Evolutionary conservation across 202 grass and related monocot genomes (phyloP).

Genomic region (Miscanthus sacchariflorus): DNA sequence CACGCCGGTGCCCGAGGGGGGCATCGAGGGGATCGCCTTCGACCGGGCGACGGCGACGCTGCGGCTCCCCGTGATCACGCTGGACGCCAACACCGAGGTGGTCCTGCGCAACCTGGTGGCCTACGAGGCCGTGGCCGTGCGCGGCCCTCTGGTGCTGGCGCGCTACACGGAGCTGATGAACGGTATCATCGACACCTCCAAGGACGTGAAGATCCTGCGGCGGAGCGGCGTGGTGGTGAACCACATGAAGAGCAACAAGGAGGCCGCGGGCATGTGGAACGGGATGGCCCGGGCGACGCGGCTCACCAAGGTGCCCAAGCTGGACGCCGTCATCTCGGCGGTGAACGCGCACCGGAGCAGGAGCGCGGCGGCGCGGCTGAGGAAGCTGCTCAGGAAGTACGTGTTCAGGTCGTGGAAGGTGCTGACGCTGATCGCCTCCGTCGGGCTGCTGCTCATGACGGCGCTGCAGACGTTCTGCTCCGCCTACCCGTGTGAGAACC

Average conservation of each 20-base stretch:
- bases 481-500: conserved; percentile 42
- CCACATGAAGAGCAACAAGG: conserved; percentile 67
- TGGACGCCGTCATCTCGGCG: conserved; percentile 63
- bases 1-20: conserved; percentile 38
- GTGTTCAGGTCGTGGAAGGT: conserved; percentile 53
- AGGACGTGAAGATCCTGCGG: conserved; percentile 56
- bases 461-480: conserved; percentile 64
- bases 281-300: conserved; percentile 61
- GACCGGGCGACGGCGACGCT: conserved; percentile 44
- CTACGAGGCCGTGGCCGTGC: conserved; percentile 67
- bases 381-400: conserved; percentile 52
- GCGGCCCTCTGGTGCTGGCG: conserved; percentile 42
- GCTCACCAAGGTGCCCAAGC: conserved; percentile 49
- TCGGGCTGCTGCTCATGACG: conserved; percentile 60
- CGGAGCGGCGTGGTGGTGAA: conserved; percentile 56
- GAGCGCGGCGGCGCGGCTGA: conserved; percentile 32
- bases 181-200: conserved; percentile 67
- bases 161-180: conserved; percentile 86
- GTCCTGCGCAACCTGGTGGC: conserved; percentile 72
- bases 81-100: conserved; percentile 62
- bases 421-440: conserved; percentile 53
- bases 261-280: conserved; percentile 70
- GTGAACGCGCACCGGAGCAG: conserved; percentile 52
- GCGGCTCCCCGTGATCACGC: conserved; percentile 49
- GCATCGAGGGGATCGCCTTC: conserved; percentile 57